Conservation (phyloP, 805 yeast genomes). For the Metschnikowia hibisci region DNA sequence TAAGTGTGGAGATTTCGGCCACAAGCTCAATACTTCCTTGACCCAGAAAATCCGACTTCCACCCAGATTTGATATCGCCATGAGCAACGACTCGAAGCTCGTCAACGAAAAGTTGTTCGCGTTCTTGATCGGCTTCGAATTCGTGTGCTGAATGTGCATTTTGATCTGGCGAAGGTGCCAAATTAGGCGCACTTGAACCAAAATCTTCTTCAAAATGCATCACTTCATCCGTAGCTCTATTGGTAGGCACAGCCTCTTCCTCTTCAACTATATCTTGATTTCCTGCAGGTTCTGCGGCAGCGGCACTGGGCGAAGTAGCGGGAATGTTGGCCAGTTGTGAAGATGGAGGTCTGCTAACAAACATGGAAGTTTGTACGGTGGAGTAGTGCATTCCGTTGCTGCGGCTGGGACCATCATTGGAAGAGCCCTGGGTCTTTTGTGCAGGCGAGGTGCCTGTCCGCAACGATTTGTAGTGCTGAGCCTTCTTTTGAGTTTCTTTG, state of each 20-base stretch:
- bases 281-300: constrained; percentile 4
- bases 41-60: constrained; percentile 88
- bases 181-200: neutral
- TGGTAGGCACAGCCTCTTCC: constrained; percentile 13
- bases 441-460: constrained; percentile 8
- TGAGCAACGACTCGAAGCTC: constrained; percentile 69
- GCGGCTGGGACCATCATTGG: constrained; percentile 9
- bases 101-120: constrained; percentile 49
- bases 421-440: constrained; percentile 4
- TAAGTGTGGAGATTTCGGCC: constrained; percentile 62
- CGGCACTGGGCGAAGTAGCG: constrained; percentile 7
- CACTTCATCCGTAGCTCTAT: constrained; percentile 17
- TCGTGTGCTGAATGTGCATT: neutral
- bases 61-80: constrained; percentile 84
- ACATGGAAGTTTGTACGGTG: constrained; percentile 18
- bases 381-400: constrained; percentile 19
- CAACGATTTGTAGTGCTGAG: constrained; percentile 11
- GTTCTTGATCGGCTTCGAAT: neutral
- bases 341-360: constrained; percentile 15
- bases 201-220: constrained; percentile 18
- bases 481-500: constrained; percentile 35
- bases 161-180: neutral
- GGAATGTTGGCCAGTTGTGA: constrained; percentile 10
- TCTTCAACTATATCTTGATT: constrained; percentile 14
- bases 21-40: constrained; percentile 77